Evolutionary conservation across 2,329 filamentous ascomycete species (phyloP).

Genomic region (Fusarium equiseti): DNA sequence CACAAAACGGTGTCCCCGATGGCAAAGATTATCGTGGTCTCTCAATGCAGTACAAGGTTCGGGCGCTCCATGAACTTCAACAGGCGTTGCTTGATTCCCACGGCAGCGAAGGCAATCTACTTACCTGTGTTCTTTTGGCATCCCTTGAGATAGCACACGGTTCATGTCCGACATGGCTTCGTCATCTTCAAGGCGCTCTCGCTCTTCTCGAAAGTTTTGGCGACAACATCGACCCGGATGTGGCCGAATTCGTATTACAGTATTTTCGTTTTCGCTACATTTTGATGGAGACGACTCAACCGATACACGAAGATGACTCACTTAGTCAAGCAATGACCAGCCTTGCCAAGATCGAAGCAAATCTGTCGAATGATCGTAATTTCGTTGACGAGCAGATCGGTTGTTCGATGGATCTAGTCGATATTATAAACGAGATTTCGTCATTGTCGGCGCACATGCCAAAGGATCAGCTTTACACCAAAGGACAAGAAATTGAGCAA

Average conservation of each 20-base stretch:
- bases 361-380: slow-evolving; percentile 21
- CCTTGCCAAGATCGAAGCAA: slow-evolving; percentile 25
- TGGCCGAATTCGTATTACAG: slow-evolving; percentile 40
- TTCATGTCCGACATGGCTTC: slow-evolving; percentile 39
- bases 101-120: slow-evolving; percentile 37
- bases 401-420: slow-evolving; percentile 45
- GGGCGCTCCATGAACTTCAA: slow-evolving; percentile 38
- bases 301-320: slow-evolving; percentile 21
- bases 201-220: slow-evolving; percentile 42
- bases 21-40: slow-evolving; percentile 39
- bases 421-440: slow-evolving; percentile 43
- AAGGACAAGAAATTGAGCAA: slow-evolving; percentile 32
- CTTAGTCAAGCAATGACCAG: slow-evolving; percentile 25
- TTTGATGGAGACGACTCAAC: slow-evolving; percentile 42
- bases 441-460: slow-evolving; percentile 20
- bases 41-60: slow-evolving; percentile 43
- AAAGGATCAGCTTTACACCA: slow-evolving; percentile 15
- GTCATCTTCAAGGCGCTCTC: slow-evolving; percentile 42
- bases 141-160: slow-evolving; percentile 44
- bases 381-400: slow-evolving; percentile 43
- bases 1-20: slow-evolving; percentile 28
- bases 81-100: slow-evolving; percentile 18
- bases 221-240: slow-evolving; percentile 16
- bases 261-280: slow-evolving; percentile 46
- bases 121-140: slow-evolving; percentile 42